These are phyloP conservation scores for Flagelloscypha sp. DNA, from an alignment of 768 basidiomycete species.

Conservation along the genomic window DNA sequence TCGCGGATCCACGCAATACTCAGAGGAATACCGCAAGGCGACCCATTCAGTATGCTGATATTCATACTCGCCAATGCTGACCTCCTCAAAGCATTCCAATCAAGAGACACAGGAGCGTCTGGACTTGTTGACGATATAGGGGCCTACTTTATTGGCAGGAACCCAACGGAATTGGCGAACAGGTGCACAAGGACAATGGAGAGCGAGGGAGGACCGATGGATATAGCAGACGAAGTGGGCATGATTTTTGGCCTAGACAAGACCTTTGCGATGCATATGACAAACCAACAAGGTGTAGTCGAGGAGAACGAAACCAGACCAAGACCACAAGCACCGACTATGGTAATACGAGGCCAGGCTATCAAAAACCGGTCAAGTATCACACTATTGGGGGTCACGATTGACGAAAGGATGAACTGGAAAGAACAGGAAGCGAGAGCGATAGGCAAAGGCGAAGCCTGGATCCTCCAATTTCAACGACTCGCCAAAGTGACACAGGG, in stretches of 20 bases:
- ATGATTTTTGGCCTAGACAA: constrained; percentile 14
- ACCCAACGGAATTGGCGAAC: constrained; percentile 15
- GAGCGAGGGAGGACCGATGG: too few species aligned
- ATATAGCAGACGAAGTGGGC: constrained; percentile 18
- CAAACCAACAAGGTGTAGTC: too few species aligned
- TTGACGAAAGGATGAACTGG: constrained; percentile 3
- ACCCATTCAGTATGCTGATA: constrained; percentile 17
- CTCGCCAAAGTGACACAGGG: constrained; percentile 6
- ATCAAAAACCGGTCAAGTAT: neutral
- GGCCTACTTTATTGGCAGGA: constrained; percentile 6
- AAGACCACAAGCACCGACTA: too few species aligned
- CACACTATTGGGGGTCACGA: neutral
- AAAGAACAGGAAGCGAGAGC: constrained; percentile 7
- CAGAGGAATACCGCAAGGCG: constrained; percentile 21
- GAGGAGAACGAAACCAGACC: too few species aligned
- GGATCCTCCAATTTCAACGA: constrained; percentile 5
- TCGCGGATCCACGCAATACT: constrained; percentile 13
- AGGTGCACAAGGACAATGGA: too few species aligned
- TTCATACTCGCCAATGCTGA: constrained; percentile 21
- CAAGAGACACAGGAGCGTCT: too few species aligned
- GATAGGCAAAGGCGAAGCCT: constrained; percentile 8
- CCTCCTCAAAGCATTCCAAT: constrained; percentile 10
- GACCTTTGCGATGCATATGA: too few species aligned
- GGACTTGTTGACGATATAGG: constrained; percentile 17
- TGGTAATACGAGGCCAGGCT: constrained; percentile 5